Base-by-base conservation (phyloP, 1,284 basidiomycete species). In the Leccinum fallax region DNA sequence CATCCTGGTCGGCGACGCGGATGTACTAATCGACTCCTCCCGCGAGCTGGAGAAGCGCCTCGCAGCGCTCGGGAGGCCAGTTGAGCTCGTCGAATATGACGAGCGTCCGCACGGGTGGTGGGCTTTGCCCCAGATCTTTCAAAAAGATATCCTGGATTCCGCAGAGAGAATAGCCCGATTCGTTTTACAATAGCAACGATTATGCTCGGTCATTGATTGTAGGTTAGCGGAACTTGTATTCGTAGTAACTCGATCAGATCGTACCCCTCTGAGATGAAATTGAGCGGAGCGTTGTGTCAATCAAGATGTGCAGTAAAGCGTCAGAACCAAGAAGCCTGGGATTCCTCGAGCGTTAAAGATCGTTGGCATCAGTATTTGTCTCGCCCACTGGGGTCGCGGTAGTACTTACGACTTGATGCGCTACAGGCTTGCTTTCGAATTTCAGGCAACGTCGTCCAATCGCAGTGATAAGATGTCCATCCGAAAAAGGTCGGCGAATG, bases 51-150 rank as follows among this genome's bases (percentile, higher is more conserved):
- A 48, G 19, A 62, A 28, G 16, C 57, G 61, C 1, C 55, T 74
- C 1, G 8, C 3, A 2, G 58, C 55, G 11, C 24, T 43, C 1
- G 38, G 48, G 1, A 52, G 43, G 38, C 57, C 58, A 3, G 66
- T 65, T 1, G 66, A 72, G 16, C 62, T 71, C 38, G 63, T 75
- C 9, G 70, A 71, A 24, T 73, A 74, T 19, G 53, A 68, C n/a
- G 63, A 61, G n/a, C 62, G 60, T 16, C 68, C 73, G 1, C 70
- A 72, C 53, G 63, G 7, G 4, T 71, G 61, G 60, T 72, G 70
- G 71, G 5, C 24, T 15, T 6, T 71, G 38, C 8, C 55, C 2
- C 53, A 60, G 0, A 24, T 72, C 5, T 71, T 73, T 34, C 36
- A 21, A 28, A 62, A 58, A 15, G 57, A 69, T 3, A 28, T 71